phyloP scores from a whole-genome alignment of 148 eudicot species.

The Polygonum maritimum region DNA sequence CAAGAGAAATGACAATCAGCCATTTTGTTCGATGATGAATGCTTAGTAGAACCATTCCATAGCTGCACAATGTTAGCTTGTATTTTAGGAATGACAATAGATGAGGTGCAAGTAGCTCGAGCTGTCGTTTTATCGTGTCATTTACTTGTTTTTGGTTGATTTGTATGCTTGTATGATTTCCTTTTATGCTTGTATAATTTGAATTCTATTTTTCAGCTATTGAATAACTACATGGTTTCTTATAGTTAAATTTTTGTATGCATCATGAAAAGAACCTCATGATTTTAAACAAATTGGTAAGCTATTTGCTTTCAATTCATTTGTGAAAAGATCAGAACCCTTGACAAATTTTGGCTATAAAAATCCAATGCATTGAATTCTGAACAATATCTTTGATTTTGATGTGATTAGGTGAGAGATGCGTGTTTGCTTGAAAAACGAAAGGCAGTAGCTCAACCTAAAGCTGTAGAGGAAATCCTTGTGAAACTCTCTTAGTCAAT shows the following conservation, averaged over 20 bases:
- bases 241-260: conserved; percentile 5
- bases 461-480: conserved; percentile 24
- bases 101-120: too few species aligned
- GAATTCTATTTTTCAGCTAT: background rate
- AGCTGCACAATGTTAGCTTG: too few species aligned
- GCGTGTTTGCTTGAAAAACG: conserved; percentile 22
- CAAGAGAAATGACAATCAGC: too few species aligned
- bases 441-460: conserved; percentile 24
- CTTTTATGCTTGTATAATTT: too few species aligned
- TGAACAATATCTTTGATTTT: background rate
- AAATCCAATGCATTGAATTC: background rate
- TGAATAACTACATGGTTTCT: background rate
- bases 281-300: conserved; percentile 42
- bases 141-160: too few species aligned
- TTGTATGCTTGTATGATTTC: too few species aligned
- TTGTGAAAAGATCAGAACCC: background rate
- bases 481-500: conserved; percentile 34
- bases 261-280: conserved; percentile 55
- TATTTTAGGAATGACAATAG: too few species aligned
- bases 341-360: background rate
- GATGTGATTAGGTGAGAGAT: conserved; percentile 36
- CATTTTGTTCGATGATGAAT: too few species aligned
- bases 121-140: too few species aligned
- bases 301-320: conserved; percentile 9
- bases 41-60: too few species aligned